Conservation (phyloP, 495 filamentous ascomycete species). For the Letharia lupina region DNA sequence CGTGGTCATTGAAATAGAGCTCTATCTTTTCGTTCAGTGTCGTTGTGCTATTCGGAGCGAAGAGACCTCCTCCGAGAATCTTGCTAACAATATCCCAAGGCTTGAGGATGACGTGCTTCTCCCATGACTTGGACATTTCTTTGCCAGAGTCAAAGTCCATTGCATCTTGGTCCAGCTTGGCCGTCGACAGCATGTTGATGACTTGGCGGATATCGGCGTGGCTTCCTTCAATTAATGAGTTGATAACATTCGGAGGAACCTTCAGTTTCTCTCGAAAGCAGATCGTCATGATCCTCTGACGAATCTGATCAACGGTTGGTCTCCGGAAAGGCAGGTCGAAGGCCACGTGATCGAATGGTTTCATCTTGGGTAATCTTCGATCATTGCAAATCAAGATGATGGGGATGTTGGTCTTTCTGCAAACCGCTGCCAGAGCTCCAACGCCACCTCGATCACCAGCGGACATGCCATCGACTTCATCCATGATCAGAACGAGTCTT, state of each 20-base stretch:
- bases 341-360: constrained; percentile 80
- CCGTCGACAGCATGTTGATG: constrained; percentile 96
- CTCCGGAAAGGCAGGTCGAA: constrained; percentile 81
- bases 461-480: constrained; percentile 99
- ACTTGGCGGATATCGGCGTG: constrained; percentile 94
- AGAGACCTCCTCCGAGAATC: constrained; percentile 81
- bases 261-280: constrained; percentile 86
- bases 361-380: constrained; percentile 88
- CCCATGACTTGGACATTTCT: constrained; percentile 93
- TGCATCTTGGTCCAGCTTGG: constrained; percentile 70
- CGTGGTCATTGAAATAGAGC: constrained; percentile 98
- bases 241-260: constrained; percentile 77
- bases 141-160: constrained; percentile 79
- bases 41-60: constrained; percentile 66
- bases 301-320: constrained; percentile 79
- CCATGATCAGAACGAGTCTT: constrained; percentile 94
- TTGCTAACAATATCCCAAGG: constrained; percentile 97
- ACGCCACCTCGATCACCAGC: constrained; percentile 94
- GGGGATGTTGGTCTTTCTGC: constrained; percentile 88
- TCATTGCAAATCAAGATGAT: constrained; percentile 99
- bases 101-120: constrained; percentile 92
- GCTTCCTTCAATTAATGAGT: constrained; percentile 89
- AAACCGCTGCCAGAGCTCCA: constrained; percentile 83
- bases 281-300: constrained; percentile 86
- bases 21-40: constrained; percentile 96